Evolutionary conservation across 2,329 filamentous ascomycete species (phyloP).

Genomic region (Penicillium sp.): DNA sequence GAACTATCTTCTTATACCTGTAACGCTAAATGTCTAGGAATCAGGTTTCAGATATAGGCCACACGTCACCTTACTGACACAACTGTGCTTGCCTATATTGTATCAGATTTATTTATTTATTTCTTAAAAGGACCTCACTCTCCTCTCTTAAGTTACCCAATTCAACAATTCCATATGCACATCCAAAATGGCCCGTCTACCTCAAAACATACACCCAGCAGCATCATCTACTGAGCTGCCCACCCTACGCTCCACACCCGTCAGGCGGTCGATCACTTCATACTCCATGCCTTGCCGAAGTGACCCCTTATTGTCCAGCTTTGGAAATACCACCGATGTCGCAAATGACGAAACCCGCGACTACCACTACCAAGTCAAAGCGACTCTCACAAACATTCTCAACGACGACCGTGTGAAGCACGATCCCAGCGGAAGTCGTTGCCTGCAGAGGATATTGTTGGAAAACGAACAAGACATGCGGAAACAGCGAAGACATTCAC

Average conservation of each 20-base stretch:
- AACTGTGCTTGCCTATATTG: background rate
- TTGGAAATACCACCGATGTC: background rate
- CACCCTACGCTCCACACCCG: background rate
- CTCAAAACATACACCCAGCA: background rate
- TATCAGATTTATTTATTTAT: background rate
- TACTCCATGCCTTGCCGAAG: background rate
- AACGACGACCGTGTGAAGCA: slow-evolving; percentile 51
- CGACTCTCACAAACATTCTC: slow-evolving; percentile 53
- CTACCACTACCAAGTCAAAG: slow-evolving; percentile 41
- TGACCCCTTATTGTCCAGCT: background rate
- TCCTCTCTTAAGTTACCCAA: background rate
- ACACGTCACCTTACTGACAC: slow-evolving; percentile 1
- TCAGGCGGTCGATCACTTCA: background rate
- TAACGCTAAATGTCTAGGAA: background rate
- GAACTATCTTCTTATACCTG: background rate
- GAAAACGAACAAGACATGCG: slow-evolving; percentile 52
- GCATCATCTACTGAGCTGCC: background rate
- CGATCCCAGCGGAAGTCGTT: slow-evolving; percentile 48
- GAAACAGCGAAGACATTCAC: slow-evolving; percentile 4
- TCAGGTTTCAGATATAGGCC: slow-evolving; percentile 1
- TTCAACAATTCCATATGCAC: background rate
- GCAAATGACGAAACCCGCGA: background rate
- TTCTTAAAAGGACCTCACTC: background rate
- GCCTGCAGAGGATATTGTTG: slow-evolving; percentile 53
- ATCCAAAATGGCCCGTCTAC: background rate